These are phyloP conservation scores for Arthrobotrys pseudoclavata DNA, from an alignment of 2,329 filamentous ascomycete species.

Conservation along the genomic window DNA sequence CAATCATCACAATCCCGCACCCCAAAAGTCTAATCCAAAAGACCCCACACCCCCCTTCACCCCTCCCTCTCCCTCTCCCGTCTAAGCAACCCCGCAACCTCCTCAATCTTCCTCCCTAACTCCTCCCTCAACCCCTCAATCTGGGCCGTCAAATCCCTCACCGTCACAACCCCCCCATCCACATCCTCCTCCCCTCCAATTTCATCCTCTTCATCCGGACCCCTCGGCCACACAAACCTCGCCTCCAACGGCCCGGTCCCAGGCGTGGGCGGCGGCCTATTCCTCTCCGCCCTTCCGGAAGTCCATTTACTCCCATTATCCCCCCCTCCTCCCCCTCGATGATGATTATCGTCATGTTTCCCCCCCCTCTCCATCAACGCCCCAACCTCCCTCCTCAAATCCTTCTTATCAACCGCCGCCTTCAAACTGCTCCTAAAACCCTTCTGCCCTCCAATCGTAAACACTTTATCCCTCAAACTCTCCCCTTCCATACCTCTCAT, in stretches of 20 bases:
- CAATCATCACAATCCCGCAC: slow-evolving; percentile 5
- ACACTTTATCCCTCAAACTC: slow-evolving; percentile 32
- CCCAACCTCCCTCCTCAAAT: slow-evolving; percentile 38
- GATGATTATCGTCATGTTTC: slow-evolving; percentile 3
- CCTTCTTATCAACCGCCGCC: slow-evolving; percentile 25
- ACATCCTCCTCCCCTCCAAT: slow-evolving; percentile 36
- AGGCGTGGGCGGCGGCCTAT: slow-evolving; percentile 40
- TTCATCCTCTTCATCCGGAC: slow-evolving; percentile 1
- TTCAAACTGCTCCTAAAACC: slow-evolving; percentile 40
- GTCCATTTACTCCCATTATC: background rate
- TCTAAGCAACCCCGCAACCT: slow-evolving; percentile 29
- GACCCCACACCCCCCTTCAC: background rate
- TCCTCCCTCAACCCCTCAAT: slow-evolving; percentile 51
- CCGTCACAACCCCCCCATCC: slow-evolving; percentile 40
- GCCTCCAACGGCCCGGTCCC: slow-evolving; percentile 38
- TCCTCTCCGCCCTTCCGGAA: slow-evolving; percentile 12
- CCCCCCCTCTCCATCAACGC: slow-evolving; percentile 38
- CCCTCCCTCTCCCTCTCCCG: background rate
- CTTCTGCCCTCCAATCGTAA: slow-evolving; percentile 37
- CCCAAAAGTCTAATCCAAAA: background rate
- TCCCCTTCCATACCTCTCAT: slow-evolving; percentile 30
- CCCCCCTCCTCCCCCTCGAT: background rate
- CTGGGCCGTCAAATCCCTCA: slow-evolving; percentile 53
- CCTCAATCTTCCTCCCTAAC: slow-evolving; percentile 48
- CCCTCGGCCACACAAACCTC: slow-evolving; percentile 3